A percentile compares a stretch with the other conserved stretches of the same genome.
Evolutionary conservation across 2,329 filamentous ascomycete genomes (phyloP).

Genomic region (Talaromyces funiculosus): DNA sequence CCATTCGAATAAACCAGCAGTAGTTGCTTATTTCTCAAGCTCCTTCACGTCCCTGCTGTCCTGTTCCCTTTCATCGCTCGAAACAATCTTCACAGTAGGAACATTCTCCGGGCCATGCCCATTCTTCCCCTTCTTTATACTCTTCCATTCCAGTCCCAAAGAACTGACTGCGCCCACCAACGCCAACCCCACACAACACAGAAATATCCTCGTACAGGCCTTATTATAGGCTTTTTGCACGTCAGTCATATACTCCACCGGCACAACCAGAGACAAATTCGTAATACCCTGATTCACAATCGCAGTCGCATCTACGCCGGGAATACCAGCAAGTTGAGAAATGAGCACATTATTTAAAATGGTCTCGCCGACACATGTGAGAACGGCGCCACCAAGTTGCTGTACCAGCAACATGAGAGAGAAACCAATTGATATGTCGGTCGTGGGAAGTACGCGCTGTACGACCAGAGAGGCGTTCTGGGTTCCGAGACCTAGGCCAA

Average conservation of each 20-base stretch:
- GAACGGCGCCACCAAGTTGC: constrained; percentile 22
- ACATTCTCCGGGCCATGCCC: background rate
- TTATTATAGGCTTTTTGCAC: constrained; percentile 8
- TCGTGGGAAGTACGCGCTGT: constrained; percentile 21
- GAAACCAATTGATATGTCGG: constrained; percentile 24
- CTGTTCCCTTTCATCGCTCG: background rate
- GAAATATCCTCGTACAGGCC: constrained; percentile 4
- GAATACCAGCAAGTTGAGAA: constrained; percentile 18
- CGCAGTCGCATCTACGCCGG: constrained; percentile 21
- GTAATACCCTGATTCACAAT: constrained; percentile 6
- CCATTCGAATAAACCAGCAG: too few species aligned
- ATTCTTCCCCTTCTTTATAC: constrained; percentile 13
- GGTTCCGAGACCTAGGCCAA: constrained; percentile 26
- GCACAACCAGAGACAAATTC: background rate
- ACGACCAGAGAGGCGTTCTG: constrained; percentile 22
- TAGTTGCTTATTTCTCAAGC: background rate
- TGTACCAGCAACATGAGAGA: constrained; percentile 24
- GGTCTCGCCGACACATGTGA: constrained; percentile 21
- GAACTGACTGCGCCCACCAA: background rate
- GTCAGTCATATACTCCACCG: background rate
- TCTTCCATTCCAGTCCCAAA: constrained; percentile 13
- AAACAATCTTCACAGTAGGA: background rate
- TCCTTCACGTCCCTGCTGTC: background rate
- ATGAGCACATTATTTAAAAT: constrained; percentile 20
- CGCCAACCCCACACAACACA: background rate